Evolutionary conservation across 108 stramenopile genomes (phyloP).

Genomic region (Skeletonema potamos): DNA sequence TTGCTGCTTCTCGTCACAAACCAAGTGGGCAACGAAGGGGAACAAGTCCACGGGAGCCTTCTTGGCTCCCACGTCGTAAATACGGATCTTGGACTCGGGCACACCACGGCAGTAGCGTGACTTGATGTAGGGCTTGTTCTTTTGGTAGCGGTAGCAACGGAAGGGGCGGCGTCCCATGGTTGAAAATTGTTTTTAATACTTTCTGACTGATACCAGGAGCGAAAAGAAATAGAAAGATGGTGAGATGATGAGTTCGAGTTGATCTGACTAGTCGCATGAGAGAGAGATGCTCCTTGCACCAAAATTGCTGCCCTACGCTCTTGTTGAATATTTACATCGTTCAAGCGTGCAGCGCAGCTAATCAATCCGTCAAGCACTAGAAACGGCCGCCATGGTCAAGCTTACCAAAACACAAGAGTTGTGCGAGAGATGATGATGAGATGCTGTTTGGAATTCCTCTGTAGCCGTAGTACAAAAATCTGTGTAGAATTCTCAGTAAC

Average conservation of each 20-base stretch:
- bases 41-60: constrained; percentile 97
- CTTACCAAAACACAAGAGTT: constrained; percentile 4
- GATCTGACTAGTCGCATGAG: too few relatives aligned
- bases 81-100: constrained; percentile 99
- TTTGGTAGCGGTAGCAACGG: constrained; percentile 99
- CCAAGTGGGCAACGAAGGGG: constrained; percentile 99
- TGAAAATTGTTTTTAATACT: constrained; percentile 9
- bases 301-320: too few relatives aligned
- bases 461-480: not conserved
- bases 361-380: not conserved
- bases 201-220: not conserved
- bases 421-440: not conserved
- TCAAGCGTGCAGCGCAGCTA: not conserved
- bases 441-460: not conserved
- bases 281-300: too few relatives aligned
- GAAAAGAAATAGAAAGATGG: not conserved
- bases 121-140: constrained; percentile 99
- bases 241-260: not conserved
- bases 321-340: too few relatives aligned
- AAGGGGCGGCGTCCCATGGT: constrained; percentile 95
- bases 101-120: constrained; percentile 99
- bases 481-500: not conserved
- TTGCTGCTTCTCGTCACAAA: constrained; percentile 99
- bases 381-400: constrained; percentile 7
- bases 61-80: constrained; percentile 99